phyloP scores from a whole-genome alignment of 2,329 filamentous ascomycete species.

The Xylariomycetidae sp. region DNA sequence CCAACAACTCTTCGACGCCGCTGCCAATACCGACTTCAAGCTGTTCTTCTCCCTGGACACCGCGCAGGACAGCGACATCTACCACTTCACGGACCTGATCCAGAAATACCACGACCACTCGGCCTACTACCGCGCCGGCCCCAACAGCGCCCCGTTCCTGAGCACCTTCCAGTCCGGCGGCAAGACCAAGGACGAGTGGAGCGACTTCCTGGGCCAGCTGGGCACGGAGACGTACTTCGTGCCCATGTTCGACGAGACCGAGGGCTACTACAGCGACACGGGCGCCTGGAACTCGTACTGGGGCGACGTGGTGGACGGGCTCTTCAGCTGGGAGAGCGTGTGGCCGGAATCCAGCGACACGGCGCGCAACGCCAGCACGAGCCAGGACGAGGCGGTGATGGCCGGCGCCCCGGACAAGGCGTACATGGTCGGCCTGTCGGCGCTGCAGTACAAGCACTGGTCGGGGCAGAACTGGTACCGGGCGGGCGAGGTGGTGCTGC shows the following conservation, averaged over 20 bases:
- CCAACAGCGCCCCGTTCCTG: conserved; percentile 24
- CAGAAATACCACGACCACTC: conserved; percentile 18
- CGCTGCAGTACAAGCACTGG: conserved; percentile 28
- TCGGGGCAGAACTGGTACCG: conserved; percentile 27
- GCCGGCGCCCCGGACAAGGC: conserved; percentile 21
- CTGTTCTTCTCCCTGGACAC: conserved; percentile 33
- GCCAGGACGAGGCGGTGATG: conserved; percentile 17
- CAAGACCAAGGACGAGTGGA: conserved; percentile 20
- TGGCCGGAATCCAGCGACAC: conserved; percentile 25
- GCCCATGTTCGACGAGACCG: conserved; percentile 25
- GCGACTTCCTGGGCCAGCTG: conserved; percentile 19
- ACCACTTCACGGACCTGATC: conserved; percentile 19
- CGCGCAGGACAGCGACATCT: conserved; percentile 18
- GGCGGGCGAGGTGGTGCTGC: conserved; percentile 27
- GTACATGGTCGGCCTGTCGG: conserved; percentile 30
- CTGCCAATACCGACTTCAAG: conserved; percentile 24
- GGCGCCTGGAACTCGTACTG: conserved; percentile 23
- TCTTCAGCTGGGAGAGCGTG: conserved; percentile 32
- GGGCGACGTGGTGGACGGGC: conserved; percentile 26
- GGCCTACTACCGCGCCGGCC: conserved; percentile 24
- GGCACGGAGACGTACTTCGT: conserved; percentile 26
- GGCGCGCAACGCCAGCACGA: conserved; percentile 21
- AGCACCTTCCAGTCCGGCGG: conserved; percentile 23
- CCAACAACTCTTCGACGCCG: conserved; percentile 26
- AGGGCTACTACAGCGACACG: conserved; percentile 26